Evolutionary conservation across 2,329 filamentous ascomycete species (phyloP).

Genomic region (Calonectria crousiana): DNA sequence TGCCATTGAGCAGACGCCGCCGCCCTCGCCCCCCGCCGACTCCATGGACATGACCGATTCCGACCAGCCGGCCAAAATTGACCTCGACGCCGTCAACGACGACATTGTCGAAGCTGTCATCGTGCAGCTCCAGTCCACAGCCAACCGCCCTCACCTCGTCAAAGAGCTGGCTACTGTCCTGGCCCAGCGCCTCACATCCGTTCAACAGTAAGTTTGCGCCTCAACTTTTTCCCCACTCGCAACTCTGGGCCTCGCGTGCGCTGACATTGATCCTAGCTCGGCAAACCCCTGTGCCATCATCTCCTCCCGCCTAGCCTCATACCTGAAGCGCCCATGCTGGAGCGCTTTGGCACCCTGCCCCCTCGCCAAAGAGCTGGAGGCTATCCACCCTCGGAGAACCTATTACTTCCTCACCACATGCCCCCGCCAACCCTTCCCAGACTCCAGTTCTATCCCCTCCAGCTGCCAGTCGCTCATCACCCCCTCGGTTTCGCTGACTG

Average conservation of each 20-base stretch:
- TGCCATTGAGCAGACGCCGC: slow-evolving; percentile 82
- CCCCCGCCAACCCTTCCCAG: slow-evolving; percentile 83
- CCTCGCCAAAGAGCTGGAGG: slow-evolving; percentile 91
- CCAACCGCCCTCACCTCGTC: slow-evolving; percentile 92
- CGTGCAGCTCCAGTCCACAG: slow-evolving; percentile 87
- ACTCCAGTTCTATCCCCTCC: slow-evolving; percentile 47
- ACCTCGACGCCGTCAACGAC: slow-evolving; percentile 89
- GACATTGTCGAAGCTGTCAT: slow-evolving; percentile 95
- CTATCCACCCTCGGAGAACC: slow-evolving; percentile 91
- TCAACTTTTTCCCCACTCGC: slow-evolving; percentile 23
- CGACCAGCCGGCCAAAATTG: slow-evolving; percentile 52
- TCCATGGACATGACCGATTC: slow-evolving; percentile 45
- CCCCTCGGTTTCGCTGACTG: slow-evolving; percentile 79
- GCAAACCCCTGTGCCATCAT: slow-evolving; percentile 96
- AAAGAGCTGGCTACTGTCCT: slow-evolving; percentile 91
- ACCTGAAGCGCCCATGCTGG: slow-evolving; percentile 89
- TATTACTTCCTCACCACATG: slow-evolving; percentile 97
- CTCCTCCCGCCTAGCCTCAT: slow-evolving; percentile 89
- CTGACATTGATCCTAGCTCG: slow-evolving; percentile 72
- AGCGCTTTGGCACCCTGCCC: slow-evolving; percentile 84
- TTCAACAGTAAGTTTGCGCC: slow-evolving; percentile 83
- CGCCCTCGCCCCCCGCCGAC: slow-evolving; percentile 52
- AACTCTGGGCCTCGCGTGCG: slow-evolving; percentile 29
- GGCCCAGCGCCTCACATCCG: slow-evolving; percentile 80
- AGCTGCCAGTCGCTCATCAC: slow-evolving; percentile 73